Evolutionary conservation across 202 grass and related monocot genomes (phyloP), one percentile per base, ranked within the genome.

Genomic region (Saccharum hybrid): DNA sequence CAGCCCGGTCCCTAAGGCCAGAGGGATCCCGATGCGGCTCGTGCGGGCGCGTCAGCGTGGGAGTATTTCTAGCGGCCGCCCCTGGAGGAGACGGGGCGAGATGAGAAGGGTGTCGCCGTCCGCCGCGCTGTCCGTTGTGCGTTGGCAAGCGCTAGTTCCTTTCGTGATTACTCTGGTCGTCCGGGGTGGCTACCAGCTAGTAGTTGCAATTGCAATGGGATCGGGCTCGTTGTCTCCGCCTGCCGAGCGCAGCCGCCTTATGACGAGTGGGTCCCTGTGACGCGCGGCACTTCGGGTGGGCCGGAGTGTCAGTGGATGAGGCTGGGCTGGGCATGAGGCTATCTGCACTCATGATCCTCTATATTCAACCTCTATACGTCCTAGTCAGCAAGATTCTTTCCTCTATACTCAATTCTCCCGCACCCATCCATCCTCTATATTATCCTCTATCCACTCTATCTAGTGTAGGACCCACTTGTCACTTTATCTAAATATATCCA

Each of bases 41-140:
- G 70, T 8, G 63, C 33, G 28, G 2, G 16, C 16, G 16, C 16
- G 16, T 54, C 16, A 6, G 51, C 6, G 51, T 26, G 14, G 4
- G 48, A 8, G 48, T 31, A 60, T 61, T 45, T 81, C 10, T 81
- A 68, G 42, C 6, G 36, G 65, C 46, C n/a, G 22, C 10, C 10
- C 3, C 42, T 30, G 11, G 39, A 64, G 33, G 41, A 18, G 61
- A 66, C 31, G 49, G 5, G 72, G 7, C 41, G 26, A 10, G 71
- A 37, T 19, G 46, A 28, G 66, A 59, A 30, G 78, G 49, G 34
- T 7, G 78, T 80, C 78, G 65, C 66, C 66, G 78, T 56, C 78
- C 48, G 33, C 12, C 19, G 43, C 63, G 77, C 63, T 68, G 63
- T 38, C 51, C 51, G 51, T 54, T 54, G 57, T 33, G 76, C 30